Evolutionary conservation across 1,284 basidiomycete species (phyloP).

Genomic region (Cryptococcus hybrid): DNA sequence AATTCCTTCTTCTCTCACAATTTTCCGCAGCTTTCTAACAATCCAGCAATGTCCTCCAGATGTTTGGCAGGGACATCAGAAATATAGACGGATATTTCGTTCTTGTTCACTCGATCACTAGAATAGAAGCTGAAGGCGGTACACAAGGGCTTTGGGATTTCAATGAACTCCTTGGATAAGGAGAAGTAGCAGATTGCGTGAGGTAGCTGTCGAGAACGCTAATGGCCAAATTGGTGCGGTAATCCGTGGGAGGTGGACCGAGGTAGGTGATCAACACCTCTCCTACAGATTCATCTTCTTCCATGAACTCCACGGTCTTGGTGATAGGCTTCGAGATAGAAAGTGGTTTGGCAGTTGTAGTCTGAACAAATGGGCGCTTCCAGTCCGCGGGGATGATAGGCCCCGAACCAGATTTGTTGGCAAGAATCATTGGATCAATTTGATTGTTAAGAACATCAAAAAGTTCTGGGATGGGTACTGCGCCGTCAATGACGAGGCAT

Average conservation of each 20-base stretch:
- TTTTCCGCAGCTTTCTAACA: slow-evolving; percentile 70
- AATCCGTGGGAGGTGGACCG: slow-evolving; percentile 72
- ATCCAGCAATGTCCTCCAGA: slow-evolving; percentile 68
- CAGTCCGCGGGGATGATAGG: slow-evolving; percentile 63
- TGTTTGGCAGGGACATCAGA: slow-evolving; percentile 81
- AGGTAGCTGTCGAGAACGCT: slow-evolving; percentile 86
- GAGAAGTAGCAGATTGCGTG: slow-evolving; percentile 83
- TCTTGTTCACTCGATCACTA: slow-evolving; percentile 70
- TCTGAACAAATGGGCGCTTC: slow-evolving; percentile 94
- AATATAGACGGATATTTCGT: slow-evolving; percentile 73
- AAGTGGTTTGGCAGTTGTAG: slow-evolving; percentile 65
- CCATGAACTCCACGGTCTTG: slow-evolving; percentile 84
- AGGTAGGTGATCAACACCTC: slow-evolving; percentile 79
- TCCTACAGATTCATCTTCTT: slow-evolving; percentile 93
- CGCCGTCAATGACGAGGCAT: slow-evolving; percentile 56
- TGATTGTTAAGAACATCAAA: slow-evolving; percentile 74
- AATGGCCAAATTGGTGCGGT: slow-evolving; percentile 76
- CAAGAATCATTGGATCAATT: slow-evolving; percentile 75
- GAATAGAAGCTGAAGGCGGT: slow-evolving; percentile 83
- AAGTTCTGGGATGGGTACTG: slow-evolving; percentile 50
- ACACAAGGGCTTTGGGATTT: slow-evolving; percentile 85
- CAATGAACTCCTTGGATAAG: slow-evolving; percentile 88
- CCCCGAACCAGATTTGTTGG: slow-evolving; percentile 3
- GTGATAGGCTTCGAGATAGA: slow-evolving; percentile 59
- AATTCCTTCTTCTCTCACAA: slow-evolving; percentile 68